Evolutionary conservation across 345 rosid genomes (phyloP).

Genomic region (Heritiera littoralis): DNA sequence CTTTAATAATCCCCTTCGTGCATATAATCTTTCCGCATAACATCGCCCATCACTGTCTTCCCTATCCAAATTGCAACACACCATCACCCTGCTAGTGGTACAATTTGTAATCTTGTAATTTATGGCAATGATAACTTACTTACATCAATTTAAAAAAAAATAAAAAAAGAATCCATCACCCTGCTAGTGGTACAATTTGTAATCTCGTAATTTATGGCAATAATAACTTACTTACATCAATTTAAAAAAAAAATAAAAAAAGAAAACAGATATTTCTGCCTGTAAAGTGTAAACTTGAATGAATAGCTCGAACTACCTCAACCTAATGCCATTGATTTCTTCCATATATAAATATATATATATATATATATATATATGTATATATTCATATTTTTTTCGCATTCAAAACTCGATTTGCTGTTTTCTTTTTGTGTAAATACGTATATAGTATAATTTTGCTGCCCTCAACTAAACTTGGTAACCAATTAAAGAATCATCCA

Average conservation of each 20-base stretch:
- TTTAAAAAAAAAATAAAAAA: no score
- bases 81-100: conserved; percentile 3
- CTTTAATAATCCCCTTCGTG: background rate
- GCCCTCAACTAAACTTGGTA: no score
- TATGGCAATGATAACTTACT: conserved; percentile 8
- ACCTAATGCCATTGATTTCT: background rate
- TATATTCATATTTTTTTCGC: background rate
- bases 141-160: background rate
- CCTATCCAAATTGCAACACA: conserved; percentile 10
- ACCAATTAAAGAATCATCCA: no score
- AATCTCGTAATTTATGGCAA: background rate
- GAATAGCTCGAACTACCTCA: background rate
- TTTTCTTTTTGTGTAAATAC: no score
- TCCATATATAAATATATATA: background rate
- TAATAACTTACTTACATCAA: background rate
- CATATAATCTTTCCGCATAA: background rate
- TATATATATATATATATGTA: no score
- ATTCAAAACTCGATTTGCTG: background rate
- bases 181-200: conserved; percentile 26
- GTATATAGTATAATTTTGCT: no score
- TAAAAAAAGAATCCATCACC: no score
- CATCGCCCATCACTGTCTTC: background rate
- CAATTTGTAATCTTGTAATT: conserved; percentile 23
- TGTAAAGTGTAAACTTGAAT: conserved; percentile 23
- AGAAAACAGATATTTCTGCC: conserved; percentile 9